Evolutionary conservation across 73 alveolate species (phyloP), one percentile per base, ranked within the genome.

Genomic region (Paramecium caudatum): DNA sequence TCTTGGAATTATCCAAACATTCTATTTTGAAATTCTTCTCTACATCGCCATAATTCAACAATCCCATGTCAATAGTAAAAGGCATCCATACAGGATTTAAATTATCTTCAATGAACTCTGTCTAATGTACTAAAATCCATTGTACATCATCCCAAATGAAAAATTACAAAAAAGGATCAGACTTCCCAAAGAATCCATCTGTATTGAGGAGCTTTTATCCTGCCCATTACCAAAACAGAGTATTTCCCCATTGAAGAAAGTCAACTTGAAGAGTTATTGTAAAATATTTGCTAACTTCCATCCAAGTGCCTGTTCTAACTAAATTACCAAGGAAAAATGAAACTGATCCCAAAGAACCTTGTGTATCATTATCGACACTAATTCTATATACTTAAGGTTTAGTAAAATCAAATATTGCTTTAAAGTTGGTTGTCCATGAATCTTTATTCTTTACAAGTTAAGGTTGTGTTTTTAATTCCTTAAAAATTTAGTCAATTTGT

Each of bases 141-240:
- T 85, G 63, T 45, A 85, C 86, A 5, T 45, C 90, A 36, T 84
- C 93, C 62, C 82, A 50, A 32, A 90, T 48, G 27, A 43, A 50
- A 33, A 91, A 55, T 8, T 83, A 10, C 19, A 91, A 36, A 43
- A 91, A 91, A n/a, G 95, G 95, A 80, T 91, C 95, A 13, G 90
- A 48, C 12, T 48, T 62, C 5, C 62, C 33, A 16, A 91, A 91
- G 23, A 68, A 61, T 30, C 92, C 92, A 55, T 83, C 92, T 32
- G 92, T 83, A 19, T 83, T 83, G 36, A 83, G 23, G 5, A 83
- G 47, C 17, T 83, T 83, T 7, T 36, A 15, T 17, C 92, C 92
- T 91, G 50, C 69, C 92, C 84, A 74, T 33, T 49, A 32, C n/a
- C 37, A 10, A 43, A 5, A 55, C 30, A 55, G 46, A 27, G 0